Evolutionary conservation across 345 rosid genomes (phyloP).

Genomic region (Brassica nigra): DNA sequence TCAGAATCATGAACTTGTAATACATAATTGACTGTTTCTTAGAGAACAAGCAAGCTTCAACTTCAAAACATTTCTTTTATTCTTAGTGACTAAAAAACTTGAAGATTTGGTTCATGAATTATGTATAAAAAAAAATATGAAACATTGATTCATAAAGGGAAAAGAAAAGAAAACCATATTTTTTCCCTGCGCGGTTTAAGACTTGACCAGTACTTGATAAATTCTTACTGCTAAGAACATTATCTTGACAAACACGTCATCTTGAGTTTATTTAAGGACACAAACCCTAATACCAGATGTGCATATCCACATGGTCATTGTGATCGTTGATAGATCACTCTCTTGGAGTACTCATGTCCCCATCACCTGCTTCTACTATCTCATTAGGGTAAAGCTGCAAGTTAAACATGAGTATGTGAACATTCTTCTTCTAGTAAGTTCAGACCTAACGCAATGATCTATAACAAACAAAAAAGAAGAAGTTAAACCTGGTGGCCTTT

Average conservation of each 20-base stretch:
- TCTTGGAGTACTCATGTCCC: conserved; percentile 14
- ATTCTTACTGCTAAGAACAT: neutral
- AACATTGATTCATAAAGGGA: neutral
- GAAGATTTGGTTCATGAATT: too few species aligned
- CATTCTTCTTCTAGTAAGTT: neutral
- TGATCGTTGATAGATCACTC: neutral
- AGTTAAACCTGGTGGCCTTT: conserved; percentile 31
- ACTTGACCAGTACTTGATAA: neutral
- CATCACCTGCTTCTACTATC: neutral
- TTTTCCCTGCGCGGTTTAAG: conserved; percentile 5
- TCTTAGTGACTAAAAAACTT: too few species aligned
- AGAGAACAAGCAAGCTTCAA: too few species aligned
- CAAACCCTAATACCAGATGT: neutral
- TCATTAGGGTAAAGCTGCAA: conserved; percentile 31
- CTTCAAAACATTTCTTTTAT: too few species aligned
- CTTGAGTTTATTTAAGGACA: neutral
- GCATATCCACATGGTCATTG: neutral
- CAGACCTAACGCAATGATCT: too few species aligned
- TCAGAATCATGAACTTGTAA: too few species aligned
- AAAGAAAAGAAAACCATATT: neutral
- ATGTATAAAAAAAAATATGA: too few species aligned
- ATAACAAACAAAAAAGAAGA: too few species aligned
- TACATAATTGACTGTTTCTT: too few species aligned
- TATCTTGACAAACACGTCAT: too few species aligned
- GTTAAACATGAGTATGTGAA: conserved; percentile 2